Evolutionary conservation across 2,329 filamentous ascomycete species (phyloP), one percentile per base, ranked within the genome.

Genomic region (Trichophyton simii): DNA sequence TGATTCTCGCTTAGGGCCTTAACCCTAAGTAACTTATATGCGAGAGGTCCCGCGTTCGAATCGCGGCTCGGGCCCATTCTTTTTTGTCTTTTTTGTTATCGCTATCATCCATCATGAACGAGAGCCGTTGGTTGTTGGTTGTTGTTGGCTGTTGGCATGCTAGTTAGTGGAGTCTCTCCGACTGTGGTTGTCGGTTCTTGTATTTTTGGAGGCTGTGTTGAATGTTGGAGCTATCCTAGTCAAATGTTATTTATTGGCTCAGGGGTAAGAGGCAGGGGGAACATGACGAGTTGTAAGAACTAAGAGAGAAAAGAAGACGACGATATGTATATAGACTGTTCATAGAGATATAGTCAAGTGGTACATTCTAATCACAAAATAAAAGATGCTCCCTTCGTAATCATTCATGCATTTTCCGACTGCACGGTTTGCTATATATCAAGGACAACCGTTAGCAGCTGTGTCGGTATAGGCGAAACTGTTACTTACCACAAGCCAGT

Each of bases 401-500:
- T 72, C 69, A 76, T 72, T 72, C 70, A 76, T 72, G 73, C 70
- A 68, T 73, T 75, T 67, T 76, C 74, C 36, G 74, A 71, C 63
- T 76, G 73, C 64, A 76, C 71, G 57, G 74, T 76, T 76, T 76
- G 74, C 74, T 76, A 61, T 76, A 61, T 58, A 41, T 50, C 61
- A 59, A 57, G 18, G 18, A 25, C 54, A 13, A 20, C 50, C n/a
- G 13, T 22, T 48, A 68, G 61, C n/a, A n/a, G 3, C 22, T 7
- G 3, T 6, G n/a, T 31, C 38, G 20, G 41, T 20, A 20, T 48
- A 61, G 25, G 57, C 7, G n/a, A 36, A 41, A 34, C 28, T 25
- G 6, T 34, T 42, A 80, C 80, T 76, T 76, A 92, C 89, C 80
- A 95, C 91, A 72, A 99, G 80, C 94, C 94, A 99, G 76, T 99